Evolutionary conservation across 768 basidiomycete genomes (phyloP).

Genomic region (Rhodotorula diobovata): DNA sequence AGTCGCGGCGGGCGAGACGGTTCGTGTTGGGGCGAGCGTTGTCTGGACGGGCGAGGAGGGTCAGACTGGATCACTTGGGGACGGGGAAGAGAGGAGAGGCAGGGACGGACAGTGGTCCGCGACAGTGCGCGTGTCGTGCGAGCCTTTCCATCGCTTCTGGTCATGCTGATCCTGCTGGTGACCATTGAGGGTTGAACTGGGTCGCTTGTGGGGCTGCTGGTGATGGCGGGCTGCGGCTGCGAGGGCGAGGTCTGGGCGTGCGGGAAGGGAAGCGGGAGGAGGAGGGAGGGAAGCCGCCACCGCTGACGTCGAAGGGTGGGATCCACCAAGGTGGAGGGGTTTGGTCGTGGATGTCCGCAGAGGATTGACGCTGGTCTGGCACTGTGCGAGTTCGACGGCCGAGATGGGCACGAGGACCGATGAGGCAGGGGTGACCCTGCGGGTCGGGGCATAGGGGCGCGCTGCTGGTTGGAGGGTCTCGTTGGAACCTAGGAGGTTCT

Average conservation of each 20-base stretch:
- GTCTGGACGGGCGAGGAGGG: constrained; percentile 51
- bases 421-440: constrained; percentile 21
- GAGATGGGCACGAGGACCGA: constrained; percentile 52
- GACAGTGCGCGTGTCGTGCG: constrained; percentile 26
- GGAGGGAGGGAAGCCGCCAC: not conserved
- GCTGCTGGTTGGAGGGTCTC: too few species aligned
- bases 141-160: not conserved
- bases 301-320: too few species aligned
- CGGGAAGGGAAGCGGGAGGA: not conserved
- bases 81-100: not conserved
- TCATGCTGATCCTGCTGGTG: not conserved
- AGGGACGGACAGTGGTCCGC: constrained; percentile 29
- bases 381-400: constrained; percentile 57
- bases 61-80: not conserved
- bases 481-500: not conserved
- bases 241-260: not conserved
- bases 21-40: constrained; percentile 90
- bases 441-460: constrained; percentile 22
- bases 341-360: constrained; percentile 13
- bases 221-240: not conserved
- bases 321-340: too few species aligned
- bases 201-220: not conserved
- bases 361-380: constrained; percentile 43
- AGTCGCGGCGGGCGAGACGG: constrained; percentile 71
- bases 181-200: not conserved